Conservation (phyloP, 164 flowering plant species). For the Annona squamosa region DNA sequence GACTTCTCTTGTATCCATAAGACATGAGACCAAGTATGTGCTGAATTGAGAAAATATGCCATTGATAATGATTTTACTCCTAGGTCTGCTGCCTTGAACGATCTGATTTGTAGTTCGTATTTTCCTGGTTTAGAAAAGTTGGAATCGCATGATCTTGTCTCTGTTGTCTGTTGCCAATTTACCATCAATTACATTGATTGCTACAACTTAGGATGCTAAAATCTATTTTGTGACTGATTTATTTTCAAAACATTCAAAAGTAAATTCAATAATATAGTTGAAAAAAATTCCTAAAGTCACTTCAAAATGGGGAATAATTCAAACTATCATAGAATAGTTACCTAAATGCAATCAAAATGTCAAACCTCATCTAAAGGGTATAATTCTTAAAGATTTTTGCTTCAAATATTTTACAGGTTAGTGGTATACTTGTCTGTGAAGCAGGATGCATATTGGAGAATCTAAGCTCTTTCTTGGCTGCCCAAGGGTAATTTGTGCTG, state of each 20-base stretch:
- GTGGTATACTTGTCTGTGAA: slow-evolving; percentile 94
- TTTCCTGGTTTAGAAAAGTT: neutral
- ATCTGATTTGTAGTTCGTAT: too few species aligned
- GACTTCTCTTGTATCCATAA: too few species aligned
- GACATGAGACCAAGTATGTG: too few species aligned
- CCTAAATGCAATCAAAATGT: too few species aligned
- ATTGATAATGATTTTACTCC: too few species aligned
- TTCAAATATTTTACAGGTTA: slow-evolving; percentile 44
- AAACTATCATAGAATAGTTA: neutral
- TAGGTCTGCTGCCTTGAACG: too few species aligned
- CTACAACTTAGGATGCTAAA: too few species aligned
- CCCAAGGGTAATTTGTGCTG: slow-evolving; percentile 53
- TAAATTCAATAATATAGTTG: neutral
- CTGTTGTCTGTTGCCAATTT: neutral
- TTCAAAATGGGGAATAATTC: neutral
- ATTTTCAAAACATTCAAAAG: neutral
- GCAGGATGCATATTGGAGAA: slow-evolving; percentile 98
- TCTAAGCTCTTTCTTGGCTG: slow-evolving; percentile 64
- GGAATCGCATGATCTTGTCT: neutral
- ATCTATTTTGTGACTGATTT: neutral
- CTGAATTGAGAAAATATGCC: too few species aligned
- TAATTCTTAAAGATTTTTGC: slow-evolving; percentile 7
- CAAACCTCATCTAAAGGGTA: neutral
- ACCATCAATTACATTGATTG: too few species aligned
- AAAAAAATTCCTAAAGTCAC: neutral